Evolutionary conservation across 1,284 basidiomycete species (phyloP).

Genomic region (Ustilago bromivora): DNA sequence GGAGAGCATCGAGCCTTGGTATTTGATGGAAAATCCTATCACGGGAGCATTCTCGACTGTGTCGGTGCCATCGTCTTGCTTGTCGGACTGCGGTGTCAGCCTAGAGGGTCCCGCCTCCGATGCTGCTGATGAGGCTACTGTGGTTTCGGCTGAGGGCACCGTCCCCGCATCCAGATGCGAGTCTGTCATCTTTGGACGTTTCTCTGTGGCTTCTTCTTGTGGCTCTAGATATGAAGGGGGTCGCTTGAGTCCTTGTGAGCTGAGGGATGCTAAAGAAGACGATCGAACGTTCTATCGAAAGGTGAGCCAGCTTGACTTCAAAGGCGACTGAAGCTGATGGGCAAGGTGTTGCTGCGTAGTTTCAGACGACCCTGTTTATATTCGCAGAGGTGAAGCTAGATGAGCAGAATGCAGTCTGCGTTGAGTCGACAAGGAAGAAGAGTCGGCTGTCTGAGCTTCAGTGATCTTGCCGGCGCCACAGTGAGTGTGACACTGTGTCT

Average conservation of each 20-base stretch:
- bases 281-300: background rate
- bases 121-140: background rate
- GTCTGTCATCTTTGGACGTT: constrained; percentile 11
- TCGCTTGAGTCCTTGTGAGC: background rate
- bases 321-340: background rate
- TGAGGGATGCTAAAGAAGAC: background rate
- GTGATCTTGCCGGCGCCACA: background rate
- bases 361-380: background rate
- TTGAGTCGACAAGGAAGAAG: background rate
- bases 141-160: background rate
- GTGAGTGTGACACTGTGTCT: background rate
- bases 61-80: background rate
- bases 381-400: background rate
- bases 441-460: background rate
- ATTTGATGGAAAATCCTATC: constrained; percentile 55
- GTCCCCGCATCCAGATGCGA: background rate
- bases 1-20: constrained; percentile 40
- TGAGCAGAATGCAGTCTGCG: background rate
- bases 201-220: constrained; percentile 6
- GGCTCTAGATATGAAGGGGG: background rate
- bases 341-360: background rate
- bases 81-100: constrained; percentile 13
- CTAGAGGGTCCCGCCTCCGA: constrained; percentile 30
- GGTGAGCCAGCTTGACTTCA: background rate
- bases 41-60: constrained; percentile 9